Percentiles rank a stretch among this genome's conserved stretches.
phyloP scores from a whole-genome alignment of 306 rosid genomes.

The Ormosia emarginata region DNA sequence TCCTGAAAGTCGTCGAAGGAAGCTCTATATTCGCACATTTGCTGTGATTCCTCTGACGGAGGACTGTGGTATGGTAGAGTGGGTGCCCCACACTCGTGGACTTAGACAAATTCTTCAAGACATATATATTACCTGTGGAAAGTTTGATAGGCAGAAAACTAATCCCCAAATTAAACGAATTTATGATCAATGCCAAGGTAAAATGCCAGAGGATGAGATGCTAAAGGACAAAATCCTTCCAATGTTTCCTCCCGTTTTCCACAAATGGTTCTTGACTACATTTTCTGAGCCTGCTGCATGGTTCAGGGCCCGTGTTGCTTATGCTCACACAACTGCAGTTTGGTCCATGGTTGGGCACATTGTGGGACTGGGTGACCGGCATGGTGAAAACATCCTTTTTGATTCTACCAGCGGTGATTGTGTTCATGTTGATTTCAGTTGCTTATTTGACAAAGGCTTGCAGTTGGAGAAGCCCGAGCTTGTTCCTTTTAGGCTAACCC shows the following conservation, averaged over 20 bases:
- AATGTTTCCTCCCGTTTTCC: conserved; percentile 91
- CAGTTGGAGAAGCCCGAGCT: conserved; percentile 98
- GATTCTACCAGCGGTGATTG: conserved; percentile 96
- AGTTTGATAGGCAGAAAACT: conserved; percentile 83
- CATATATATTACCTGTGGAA: conserved; percentile 74
- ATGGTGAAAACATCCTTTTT: conserved; percentile 94
- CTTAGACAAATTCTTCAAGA: conserved; percentile 91
- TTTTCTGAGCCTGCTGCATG: conserved; percentile 99
- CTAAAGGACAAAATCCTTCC: conserved; percentile 84
- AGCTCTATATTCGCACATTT: conserved; percentile 95
- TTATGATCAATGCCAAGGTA: conserved; percentile 88
- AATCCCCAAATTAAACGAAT: conserved; percentile 83
- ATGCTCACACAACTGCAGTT: conserved; percentile 97
- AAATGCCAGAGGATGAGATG: conserved; percentile 82
- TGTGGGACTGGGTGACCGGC: conserved; percentile 95
- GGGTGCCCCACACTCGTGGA: conserved; percentile 98
- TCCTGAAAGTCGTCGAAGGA: conserved; percentile 92
- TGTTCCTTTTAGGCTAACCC: conserved; percentile 94
- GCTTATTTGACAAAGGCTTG: conserved; percentile 95
- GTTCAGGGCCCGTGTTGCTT: conserved; percentile 92
- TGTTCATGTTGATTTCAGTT: conserved; percentile 98
- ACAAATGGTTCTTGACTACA: conserved; percentile 87
- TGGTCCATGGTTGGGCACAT: conserved; percentile 99
- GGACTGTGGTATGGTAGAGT: conserved; percentile 98
- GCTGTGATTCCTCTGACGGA: conserved; percentile 95